Conservation (phyloP, 2,329 filamentous ascomycete species). For the Tympanopsis confertula region DNA sequence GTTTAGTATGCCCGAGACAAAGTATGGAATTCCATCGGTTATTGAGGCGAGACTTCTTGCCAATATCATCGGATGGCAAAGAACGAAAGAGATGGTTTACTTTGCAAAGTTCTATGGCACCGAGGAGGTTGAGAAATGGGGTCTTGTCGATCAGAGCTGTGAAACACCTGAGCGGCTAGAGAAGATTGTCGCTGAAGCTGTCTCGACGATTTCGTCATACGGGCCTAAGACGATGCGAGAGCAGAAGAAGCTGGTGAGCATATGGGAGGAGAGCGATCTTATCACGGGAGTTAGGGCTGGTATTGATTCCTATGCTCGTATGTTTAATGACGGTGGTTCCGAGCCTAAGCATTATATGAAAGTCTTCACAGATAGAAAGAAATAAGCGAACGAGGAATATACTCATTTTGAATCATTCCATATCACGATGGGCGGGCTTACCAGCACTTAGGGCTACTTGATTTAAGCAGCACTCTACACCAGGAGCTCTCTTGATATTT, state of each 20-base stretch:
- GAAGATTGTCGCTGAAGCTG: neutral
- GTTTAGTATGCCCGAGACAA: conserved; percentile 1
- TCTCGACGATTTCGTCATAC: neutral
- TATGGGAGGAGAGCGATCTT: conserved; percentile 1
- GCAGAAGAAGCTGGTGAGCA: conserved; percentile 1
- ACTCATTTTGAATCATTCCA: too few species aligned
- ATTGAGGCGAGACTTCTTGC: conserved; percentile 1
- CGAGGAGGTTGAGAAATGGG: neutral
- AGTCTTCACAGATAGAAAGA: neutral
- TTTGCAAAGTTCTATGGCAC: conserved; percentile 1
- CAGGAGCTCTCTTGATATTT: too few species aligned
- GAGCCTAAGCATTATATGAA: conserved; percentile 1
- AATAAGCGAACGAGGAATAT: too few species aligned
- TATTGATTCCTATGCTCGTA: neutral
- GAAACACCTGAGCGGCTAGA: neutral
- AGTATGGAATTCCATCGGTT: conserved; percentile 1
- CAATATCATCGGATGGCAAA: conserved; percentile 1
- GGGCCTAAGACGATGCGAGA: neutral
- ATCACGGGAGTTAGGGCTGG: neutral
- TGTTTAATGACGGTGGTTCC: conserved; percentile 1
- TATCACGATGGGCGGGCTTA: too few species aligned
- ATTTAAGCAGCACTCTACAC: too few species aligned
- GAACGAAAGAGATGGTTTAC: conserved; percentile 1
- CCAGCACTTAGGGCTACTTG: too few species aligned
- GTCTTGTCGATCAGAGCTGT: neutral